Percentiles rank a stretch among this genome's conserved stretches.
Conservation (phyloP, 345 rosid species). For the Excoecaria cochinchinensis region DNA sequence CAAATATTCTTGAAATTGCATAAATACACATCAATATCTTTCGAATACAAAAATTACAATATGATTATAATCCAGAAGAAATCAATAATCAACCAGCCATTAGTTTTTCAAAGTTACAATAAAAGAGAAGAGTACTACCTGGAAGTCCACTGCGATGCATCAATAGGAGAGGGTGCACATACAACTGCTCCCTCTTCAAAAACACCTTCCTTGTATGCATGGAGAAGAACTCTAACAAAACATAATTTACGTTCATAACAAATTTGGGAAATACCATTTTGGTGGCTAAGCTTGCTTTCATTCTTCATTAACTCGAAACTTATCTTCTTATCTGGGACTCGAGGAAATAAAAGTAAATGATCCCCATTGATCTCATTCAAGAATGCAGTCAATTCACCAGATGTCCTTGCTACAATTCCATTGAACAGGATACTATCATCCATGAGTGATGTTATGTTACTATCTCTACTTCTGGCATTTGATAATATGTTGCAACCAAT, state of each 20-base stretch:
- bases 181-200: slow-evolving; percentile 84
- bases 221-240: slow-evolving; percentile 74
- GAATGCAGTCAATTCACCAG: slow-evolving; percentile 36
- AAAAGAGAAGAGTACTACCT: slow-evolving; percentile 39
- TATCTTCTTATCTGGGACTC: slow-evolving; percentile 22
- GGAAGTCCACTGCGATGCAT: slow-evolving; percentile 51
- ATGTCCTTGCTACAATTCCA: slow-evolving; percentile 64
- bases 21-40: neutral
- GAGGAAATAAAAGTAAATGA: slow-evolving; percentile 47
- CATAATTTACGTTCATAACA: slow-evolving; percentile 42
- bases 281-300: slow-evolving; percentile 28
- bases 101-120: neutral
- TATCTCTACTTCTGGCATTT: slow-evolving; percentile 13
- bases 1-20: neutral
- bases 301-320: slow-evolving; percentile 36
- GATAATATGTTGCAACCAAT: slow-evolving; percentile 12
- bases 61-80: neutral
- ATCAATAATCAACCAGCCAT: neutral
- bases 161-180: slow-evolving; percentile 57
- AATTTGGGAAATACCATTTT: slow-evolving; percentile 29
- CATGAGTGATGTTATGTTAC: slow-evolving; percentile 14
- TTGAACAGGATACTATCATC: slow-evolving; percentile 30
- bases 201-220: slow-evolving; percentile 67
- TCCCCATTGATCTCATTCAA: slow-evolving; percentile 41
- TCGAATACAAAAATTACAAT: neutral